phyloP scores from a whole-genome alignment of 768 basidiomycete species.

The Rubroboletus satanas region DNA sequence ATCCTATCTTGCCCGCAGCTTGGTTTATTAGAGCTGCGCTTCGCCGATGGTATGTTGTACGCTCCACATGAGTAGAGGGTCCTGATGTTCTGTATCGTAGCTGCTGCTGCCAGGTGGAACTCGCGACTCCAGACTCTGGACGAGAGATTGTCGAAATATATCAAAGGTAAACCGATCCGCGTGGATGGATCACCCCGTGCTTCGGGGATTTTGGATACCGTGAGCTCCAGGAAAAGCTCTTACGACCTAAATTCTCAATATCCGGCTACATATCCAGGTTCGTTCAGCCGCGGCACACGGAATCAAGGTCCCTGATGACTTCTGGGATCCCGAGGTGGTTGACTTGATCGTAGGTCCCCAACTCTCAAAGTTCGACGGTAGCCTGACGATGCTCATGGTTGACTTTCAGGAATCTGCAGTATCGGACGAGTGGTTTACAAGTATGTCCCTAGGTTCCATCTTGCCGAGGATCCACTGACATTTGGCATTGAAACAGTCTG shows the following conservation, averaged over 20 bases:
- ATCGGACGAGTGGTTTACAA: conserved; percentile 76
- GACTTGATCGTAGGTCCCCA: conserved; percentile 49
- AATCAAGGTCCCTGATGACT: conserved; percentile 65
- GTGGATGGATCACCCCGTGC: conserved; percentile 74
- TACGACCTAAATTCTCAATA: neutral
- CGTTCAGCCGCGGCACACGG: conserved; percentile 69
- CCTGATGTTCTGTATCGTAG: conserved; percentile 31
- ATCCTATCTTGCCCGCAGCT: conserved; percentile 64
- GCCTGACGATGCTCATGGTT: neutral
- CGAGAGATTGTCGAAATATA: conserved; percentile 60
- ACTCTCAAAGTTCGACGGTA: neutral
- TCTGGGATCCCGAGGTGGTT: conserved; percentile 58
- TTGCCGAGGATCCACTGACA: neutral
- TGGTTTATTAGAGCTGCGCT: conserved; percentile 56
- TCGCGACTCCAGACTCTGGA: conserved; percentile 59
- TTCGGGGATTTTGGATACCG: conserved; percentile 73
- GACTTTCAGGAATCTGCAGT: conserved; percentile 61
- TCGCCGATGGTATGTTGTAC: conserved; percentile 52
- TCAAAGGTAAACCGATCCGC: conserved; percentile 64
- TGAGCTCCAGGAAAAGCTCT: conserved; percentile 18
- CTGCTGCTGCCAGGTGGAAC: conserved; percentile 64
- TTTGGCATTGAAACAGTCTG: conserved; percentile 18
- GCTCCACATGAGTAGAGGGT: neutral
- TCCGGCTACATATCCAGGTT: conserved; percentile 38
- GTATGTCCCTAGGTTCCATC: conserved; percentile 27